Conservation (phyloP, 768 basidiomycete genomes). For the Grammothele lineata region DNA sequence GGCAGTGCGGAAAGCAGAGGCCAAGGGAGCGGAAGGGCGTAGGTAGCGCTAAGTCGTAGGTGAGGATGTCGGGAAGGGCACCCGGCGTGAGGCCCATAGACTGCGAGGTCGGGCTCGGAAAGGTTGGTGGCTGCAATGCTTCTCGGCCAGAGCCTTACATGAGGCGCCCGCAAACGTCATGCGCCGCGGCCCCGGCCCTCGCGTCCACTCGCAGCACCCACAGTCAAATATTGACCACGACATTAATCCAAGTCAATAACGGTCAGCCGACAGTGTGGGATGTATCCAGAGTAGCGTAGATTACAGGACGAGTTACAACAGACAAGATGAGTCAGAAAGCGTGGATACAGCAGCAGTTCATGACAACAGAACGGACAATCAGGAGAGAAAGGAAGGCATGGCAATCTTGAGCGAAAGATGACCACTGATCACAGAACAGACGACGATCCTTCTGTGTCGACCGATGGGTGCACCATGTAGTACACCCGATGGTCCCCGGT, state of each 20-base stretch:
- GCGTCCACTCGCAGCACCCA: no score
- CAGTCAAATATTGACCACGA: no score
- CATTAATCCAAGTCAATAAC: no score
- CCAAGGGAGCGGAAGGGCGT: neutral
- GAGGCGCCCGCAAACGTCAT: neutral
- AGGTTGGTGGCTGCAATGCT: slow-evolving; percentile 12
- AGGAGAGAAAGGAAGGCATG: neutral
- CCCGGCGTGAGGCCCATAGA: neutral
- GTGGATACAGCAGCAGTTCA: slow-evolving; percentile 7
- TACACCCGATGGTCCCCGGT: slow-evolving; percentile 64
- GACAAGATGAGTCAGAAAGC: slow-evolving; percentile 3
- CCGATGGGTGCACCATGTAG: slow-evolving; percentile 89
- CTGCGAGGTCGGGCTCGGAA: neutral
- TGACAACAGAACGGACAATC: slow-evolving; percentile 1
- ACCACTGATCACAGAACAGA: slow-evolving; percentile 23
- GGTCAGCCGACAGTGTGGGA: no score
- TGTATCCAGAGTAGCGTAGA: slow-evolving; percentile 4
- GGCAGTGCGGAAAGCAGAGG: no score
- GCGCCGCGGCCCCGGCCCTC: neutral
- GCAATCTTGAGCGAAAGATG: no score
- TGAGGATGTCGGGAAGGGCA: neutral
- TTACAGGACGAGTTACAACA: slow-evolving; percentile 2
- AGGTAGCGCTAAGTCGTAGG: neutral
- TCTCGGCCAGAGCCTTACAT: slow-evolving; percentile 8
- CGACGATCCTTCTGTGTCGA: slow-evolving; percentile 61